Evolutionary conservation across 768 basidiomycete species (phyloP), one percentile per base, ranked within the genome.

Genomic region (Sporobolomyces pararoseus): DNA sequence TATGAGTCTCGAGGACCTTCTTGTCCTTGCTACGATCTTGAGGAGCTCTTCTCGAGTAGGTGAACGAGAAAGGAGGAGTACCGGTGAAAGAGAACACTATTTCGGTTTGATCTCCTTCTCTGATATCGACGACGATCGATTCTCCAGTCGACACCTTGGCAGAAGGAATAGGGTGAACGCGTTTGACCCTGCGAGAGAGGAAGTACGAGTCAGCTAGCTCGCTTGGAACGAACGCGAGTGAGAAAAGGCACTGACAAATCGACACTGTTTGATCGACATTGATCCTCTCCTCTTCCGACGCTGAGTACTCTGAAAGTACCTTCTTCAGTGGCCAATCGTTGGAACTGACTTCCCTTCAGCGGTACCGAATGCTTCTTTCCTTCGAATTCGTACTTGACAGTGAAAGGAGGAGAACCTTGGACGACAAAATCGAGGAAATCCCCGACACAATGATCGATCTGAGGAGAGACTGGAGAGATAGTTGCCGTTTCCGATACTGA

Each of bases 401-500:
- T 88, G 92, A 93, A 98, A 5, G 95, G 92, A 21, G 93, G 89
- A 37, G 86, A 89, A 51, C 96, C 96, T 79, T 96, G 91, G 21
- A 99, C 82, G 77, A 94, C 88, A 83, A 96, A 98, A 72, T 91
- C 91, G 13, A 89, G 83, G 34, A 86, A 83, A 68, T 97, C 92
- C 13, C 94, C 95, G 2, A 90, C 88, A 80, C 96, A 99, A 70
- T 89, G 87, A 76, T 98, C 88, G 74, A 83, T 83, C 65, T 86
- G 84, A 65, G 87, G 82, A 75, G 89, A 88, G 74, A 92, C 85
- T 7, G 95, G 88, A 53, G 91, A 84, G 63, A 99, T 92, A 17
- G 90, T 86, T 13, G 96, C 96, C 1, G 91, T 91, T 80, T 99
- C 96, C 4, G 92, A 90, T n/a, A 98, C 92, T 74, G 97, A 91